phyloP scores from a whole-genome alignment of 2,329 filamentous ascomycete species.

The Drechslera avenae region DNA sequence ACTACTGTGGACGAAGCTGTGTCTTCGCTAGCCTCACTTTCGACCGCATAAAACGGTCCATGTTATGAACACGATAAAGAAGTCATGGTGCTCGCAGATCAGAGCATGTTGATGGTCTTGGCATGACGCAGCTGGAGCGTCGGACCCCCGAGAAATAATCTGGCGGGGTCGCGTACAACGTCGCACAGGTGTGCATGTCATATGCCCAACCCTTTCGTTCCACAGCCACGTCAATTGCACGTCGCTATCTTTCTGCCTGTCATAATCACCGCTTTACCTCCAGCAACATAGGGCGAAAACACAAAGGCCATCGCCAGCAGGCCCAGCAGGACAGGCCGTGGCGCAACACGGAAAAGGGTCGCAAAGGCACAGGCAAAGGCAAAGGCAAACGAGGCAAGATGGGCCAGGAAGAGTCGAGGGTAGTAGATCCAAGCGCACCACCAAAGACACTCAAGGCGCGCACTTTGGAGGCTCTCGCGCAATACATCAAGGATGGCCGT shows the following conservation, averaged over 20 bases:
- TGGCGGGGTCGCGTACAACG: slow-evolving; percentile 8
- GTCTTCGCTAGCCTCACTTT: too few relatives aligned
- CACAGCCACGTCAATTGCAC: slow-evolving; percentile 4
- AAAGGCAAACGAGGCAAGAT: slow-evolving; percentile 61
- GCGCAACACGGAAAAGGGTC: slow-evolving; percentile 36
- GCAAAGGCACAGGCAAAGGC: slow-evolving; percentile 31
- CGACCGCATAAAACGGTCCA: too few relatives aligned
- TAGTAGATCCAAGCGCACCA: slow-evolving; percentile 69
- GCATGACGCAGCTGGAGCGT: slow-evolving; percentile 13
- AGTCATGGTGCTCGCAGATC: too few relatives aligned
- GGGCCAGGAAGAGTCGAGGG: slow-evolving; percentile 81
- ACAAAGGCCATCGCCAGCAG: slow-evolving; percentile 51
- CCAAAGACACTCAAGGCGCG: slow-evolving; percentile 71
- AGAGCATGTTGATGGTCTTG: background rate
- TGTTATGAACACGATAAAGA: too few relatives aligned
- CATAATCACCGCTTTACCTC: background rate
- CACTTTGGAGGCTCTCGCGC: slow-evolving; percentile 75
- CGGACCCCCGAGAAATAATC: slow-evolving; percentile 13
- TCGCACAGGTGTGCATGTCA: slow-evolving; percentile 1
- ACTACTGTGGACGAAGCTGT: too few relatives aligned
- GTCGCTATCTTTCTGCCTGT: background rate
- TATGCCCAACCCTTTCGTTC: background rate
- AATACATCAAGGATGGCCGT: slow-evolving; percentile 73
- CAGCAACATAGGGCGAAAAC: slow-evolving; percentile 58
- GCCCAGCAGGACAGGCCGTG: slow-evolving; percentile 41